Evolutionary conservation across 1,284 basidiomycete genomes (phyloP).

Genomic region (Lentinula novae-zelandiae): DNA sequence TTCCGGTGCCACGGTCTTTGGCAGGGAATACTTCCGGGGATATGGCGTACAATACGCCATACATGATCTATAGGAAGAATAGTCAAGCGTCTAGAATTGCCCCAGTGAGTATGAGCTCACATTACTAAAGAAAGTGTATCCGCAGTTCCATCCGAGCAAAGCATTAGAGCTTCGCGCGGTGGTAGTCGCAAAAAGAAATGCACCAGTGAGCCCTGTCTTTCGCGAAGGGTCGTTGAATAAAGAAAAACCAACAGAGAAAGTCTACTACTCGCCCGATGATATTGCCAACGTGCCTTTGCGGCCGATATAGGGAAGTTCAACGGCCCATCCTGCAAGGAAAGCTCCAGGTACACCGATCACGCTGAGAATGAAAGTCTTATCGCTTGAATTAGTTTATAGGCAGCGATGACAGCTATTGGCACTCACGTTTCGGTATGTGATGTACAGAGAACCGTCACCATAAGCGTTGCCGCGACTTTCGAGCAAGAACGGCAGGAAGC

Average conservation of each 20-base stretch:
- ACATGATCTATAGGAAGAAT: conserved; percentile 52
- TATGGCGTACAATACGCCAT: conserved; percentile 66
- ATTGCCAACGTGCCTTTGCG: conserved; percentile 61
- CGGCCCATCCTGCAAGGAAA: conserved; percentile 54
- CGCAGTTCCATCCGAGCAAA: conserved; percentile 73
- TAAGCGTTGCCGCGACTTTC: conserved; percentile 56
- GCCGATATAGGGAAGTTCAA: conserved; percentile 56
- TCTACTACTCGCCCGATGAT: conserved; percentile 32
- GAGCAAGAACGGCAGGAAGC: conserved; percentile 59
- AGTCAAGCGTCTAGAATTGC: not conserved
- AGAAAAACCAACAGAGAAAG: conserved; percentile 11
- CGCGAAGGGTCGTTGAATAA: conserved; percentile 28
- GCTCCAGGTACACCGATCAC: conserved; percentile 70
- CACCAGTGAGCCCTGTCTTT: conserved; percentile 54
- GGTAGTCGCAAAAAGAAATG: conserved; percentile 67
- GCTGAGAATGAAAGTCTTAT: conserved; percentile 61
- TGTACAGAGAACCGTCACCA: conserved; percentile 53
- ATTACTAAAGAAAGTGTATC: conserved; percentile 58
- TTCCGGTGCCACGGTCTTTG: conserved; percentile 70
- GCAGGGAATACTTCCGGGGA: conserved; percentile 71
- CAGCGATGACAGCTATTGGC: not conserved
- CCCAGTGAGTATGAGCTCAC: conserved; percentile 24
- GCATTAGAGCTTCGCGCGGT: conserved; percentile 59
- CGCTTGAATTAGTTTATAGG: not conserved
- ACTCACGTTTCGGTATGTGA: conserved; percentile 62